phyloP scores from a whole-genome alignment of 1,139 yeast genomes.

The Zygoascus meyerae region DNA sequence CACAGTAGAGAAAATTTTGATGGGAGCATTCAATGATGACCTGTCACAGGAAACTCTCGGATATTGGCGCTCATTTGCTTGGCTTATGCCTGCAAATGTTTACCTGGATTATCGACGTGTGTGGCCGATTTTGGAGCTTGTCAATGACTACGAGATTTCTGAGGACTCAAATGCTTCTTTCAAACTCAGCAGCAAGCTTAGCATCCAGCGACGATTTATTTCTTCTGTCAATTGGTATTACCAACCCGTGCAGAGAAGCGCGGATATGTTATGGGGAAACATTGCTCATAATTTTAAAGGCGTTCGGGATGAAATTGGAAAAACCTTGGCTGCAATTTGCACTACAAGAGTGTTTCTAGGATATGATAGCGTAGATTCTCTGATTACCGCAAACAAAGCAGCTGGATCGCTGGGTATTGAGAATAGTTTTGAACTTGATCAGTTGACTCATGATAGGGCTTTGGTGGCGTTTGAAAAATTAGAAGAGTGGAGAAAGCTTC shows the following conservation, averaged over 20 bases:
- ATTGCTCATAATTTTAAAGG: constrained; percentile 67
- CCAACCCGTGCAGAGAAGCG: constrained; percentile 44
- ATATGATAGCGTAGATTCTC: constrained; percentile 39
- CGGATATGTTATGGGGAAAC: constrained; percentile 43
- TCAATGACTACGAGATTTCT: constrained; percentile 1
- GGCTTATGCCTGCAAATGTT: constrained; percentile 53
- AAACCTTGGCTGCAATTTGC: constrained; percentile 53
- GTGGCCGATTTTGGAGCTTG: constrained; percentile 24
- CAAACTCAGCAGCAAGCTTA: constrained; percentile 57
- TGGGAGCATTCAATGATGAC: constrained; percentile 37
- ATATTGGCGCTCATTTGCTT: constrained; percentile 72
- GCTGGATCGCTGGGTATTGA: constrained; percentile 34
- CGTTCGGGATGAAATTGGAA: constrained; percentile 68
- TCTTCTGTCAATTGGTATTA: constrained; percentile 56
- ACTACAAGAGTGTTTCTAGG: constrained; percentile 51
- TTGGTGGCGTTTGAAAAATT: constrained; percentile 40
- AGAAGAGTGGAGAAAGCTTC: constrained; percentile 39
- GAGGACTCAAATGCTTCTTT: constrained; percentile 31
- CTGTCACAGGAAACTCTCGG: constrained; percentile 70
- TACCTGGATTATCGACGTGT: constrained; percentile 11
- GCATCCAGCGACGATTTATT: constrained; percentile 51
- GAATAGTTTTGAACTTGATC: constrained; percentile 20
- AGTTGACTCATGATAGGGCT: constrained; percentile 28
- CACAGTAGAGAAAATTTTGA: constrained; percentile 35
- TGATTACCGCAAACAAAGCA: constrained; percentile 39